Conservation (phyloP, 2,329 filamentous ascomycete species). For the Talaromyces atroroseus region DNA sequence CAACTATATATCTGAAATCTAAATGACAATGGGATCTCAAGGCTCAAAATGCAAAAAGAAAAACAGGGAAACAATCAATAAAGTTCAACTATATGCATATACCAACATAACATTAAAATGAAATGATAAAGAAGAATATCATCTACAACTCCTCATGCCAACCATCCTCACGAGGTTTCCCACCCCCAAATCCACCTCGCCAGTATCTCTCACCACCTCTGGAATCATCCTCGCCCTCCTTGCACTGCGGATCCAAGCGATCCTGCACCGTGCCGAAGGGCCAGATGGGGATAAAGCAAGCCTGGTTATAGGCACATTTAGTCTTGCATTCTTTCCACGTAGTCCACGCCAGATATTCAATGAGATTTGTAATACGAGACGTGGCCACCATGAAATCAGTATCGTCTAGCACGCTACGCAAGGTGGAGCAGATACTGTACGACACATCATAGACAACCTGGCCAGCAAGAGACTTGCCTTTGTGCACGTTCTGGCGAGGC, state of each 20-base stretch:
- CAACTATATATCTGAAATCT: too few relatives aligned
- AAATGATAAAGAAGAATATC: not conserved
- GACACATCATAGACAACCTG: conserved; percentile 27
- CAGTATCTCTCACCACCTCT: conserved; percentile 5
- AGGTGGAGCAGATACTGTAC: conserved; percentile 27
- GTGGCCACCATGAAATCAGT: conserved; percentile 22
- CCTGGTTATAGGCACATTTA: conserved; percentile 49
- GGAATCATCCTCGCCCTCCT: conserved; percentile 19
- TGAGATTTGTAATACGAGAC: conserved; percentile 36
- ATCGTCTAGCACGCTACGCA: conserved; percentile 22
- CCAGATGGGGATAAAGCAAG: conserved; percentile 62
- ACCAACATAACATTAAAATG: not conserved
- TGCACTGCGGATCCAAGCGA: conserved; percentile 47
- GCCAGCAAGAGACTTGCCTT: conserved; percentile 19
- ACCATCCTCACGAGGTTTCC: not conserved
- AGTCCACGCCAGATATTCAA: conserved; percentile 53
- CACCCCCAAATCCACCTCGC: not conserved
- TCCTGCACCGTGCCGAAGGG: conserved; percentile 53
- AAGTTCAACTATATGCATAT: not conserved
- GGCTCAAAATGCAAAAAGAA: too few relatives aligned
- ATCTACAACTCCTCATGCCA: not conserved
- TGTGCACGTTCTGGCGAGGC: not conserved
- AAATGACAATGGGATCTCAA: too few relatives aligned
- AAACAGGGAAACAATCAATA: too few relatives aligned
- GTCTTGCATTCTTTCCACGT: conserved; percentile 52